Percentiles rank a stretch among this genome's conserved stretches.
phyloP scores from a whole-genome alignment of 257 asterid species.

The Solanum habrochaites region DNA sequence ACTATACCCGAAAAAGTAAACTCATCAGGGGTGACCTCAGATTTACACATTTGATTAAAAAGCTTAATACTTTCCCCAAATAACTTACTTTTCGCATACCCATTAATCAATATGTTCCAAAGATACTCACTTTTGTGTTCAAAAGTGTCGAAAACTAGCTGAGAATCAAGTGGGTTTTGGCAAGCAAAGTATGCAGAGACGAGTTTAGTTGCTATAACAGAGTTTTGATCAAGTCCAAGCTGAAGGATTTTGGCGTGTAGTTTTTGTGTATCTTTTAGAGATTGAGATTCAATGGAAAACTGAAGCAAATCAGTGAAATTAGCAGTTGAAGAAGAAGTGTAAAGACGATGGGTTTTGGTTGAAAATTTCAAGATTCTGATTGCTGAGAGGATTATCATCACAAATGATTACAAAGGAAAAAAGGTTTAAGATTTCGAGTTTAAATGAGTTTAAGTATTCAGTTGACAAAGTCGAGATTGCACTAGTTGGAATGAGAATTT shows the following conservation, averaged over 20 bases:
- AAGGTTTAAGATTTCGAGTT: background rate
- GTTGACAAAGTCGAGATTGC: background rate
- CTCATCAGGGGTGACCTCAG: constrained; percentile 28
- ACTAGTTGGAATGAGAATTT: no score
- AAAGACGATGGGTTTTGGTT: background rate
- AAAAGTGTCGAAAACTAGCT: constrained; percentile 24
- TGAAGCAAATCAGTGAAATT: constrained; percentile 29
- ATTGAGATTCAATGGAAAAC: constrained; percentile 25
- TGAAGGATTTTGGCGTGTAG: constrained; percentile 30
- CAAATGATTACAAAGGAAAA: background rate
- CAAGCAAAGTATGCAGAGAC: constrained; percentile 32
- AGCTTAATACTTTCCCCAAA: constrained; percentile 25
- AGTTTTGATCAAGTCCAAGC: constrained; percentile 40
- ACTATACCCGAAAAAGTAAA: constrained; percentile 39
- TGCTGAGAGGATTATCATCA: constrained; percentile 10
- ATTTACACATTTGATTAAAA: constrained; percentile 35
- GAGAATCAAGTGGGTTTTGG: constrained; percentile 21
- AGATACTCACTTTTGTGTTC: constrained; percentile 28
- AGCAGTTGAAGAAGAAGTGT: constrained; percentile 5
- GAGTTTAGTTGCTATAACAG: constrained; percentile 47
- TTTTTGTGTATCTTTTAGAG: constrained; percentile 26
- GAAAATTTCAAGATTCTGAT: constrained; percentile 1
- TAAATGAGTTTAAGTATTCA: no score
- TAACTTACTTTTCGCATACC: constrained; percentile 33
- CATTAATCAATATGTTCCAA: constrained; percentile 49